phyloP scores from a whole-genome alignment of 106 monocot species.

The Platanthera guangdongensis region DNA sequence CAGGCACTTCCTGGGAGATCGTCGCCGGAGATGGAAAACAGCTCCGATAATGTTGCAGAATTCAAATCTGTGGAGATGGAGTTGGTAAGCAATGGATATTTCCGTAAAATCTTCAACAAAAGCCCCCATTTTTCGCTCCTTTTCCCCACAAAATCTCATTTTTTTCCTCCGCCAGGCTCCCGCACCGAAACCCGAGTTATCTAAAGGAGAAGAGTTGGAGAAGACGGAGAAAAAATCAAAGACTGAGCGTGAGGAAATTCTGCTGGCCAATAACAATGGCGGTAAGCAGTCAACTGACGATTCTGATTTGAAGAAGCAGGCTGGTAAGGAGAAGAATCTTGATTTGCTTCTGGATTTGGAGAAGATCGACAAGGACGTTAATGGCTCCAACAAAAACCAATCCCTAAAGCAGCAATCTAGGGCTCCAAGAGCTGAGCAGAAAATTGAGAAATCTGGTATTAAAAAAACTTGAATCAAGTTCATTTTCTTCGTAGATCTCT shows the following conservation, averaged over 20 bases:
- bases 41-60: conserved; percentile 18
- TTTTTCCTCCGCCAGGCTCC: conserved; percentile 14
- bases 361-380: conserved; percentile 36
- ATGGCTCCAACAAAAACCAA: conserved; percentile 17
- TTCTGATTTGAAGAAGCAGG: conserved; percentile 18
- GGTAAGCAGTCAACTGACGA: conserved; percentile 18
- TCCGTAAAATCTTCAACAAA: background rate
- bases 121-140: background rate
- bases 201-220: conserved; percentile 24
- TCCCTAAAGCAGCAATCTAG: conserved; percentile 31
- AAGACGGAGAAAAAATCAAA: conserved; percentile 25
- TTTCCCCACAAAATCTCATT: background rate
- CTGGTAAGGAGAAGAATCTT: conserved; percentile 29
- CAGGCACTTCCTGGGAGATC: conserved; percentile 81
- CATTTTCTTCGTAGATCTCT: background rate
- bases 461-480: background rate
- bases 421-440: conserved; percentile 27
- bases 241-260: conserved; percentile 3
- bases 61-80: conserved; percentile 34
- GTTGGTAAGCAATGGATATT: conserved; percentile 31
- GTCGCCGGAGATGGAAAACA: conserved; percentile 53
- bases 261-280: conserved; percentile 16
- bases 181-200: conserved; percentile 9
- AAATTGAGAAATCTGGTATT: conserved; percentile 42
- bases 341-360: conserved; percentile 59